Percentiles rank a stretch among this genome's conserved stretches.
phyloP scores from a whole-genome alignment of 306 rosid genomes.

The Inga oerstediana region DNA sequence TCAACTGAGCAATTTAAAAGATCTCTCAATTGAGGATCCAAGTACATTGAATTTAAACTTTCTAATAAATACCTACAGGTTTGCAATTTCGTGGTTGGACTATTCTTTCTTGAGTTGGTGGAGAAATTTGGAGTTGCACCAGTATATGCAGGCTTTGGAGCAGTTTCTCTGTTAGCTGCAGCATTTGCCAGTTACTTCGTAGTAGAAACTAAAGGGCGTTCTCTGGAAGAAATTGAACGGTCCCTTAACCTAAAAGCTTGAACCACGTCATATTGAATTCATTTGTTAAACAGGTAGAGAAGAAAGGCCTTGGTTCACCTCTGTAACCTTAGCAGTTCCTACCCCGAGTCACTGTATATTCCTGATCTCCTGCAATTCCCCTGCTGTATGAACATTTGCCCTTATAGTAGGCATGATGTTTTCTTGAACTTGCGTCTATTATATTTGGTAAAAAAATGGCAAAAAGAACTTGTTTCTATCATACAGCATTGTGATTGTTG shows the following conservation, averaged over 20 bases:
- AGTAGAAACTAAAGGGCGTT: constrained; percentile 83
- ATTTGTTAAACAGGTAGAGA: background rate
- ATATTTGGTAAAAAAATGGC: background rate
- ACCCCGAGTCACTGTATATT: background rate
- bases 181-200: constrained; percentile 65
- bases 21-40: background rate
- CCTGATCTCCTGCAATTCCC: background rate
- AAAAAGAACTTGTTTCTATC: background rate
- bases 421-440: background rate
- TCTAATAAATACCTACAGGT: constrained; percentile 44
- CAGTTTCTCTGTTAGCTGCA: constrained; percentile 72
- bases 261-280: constrained; percentile 31
- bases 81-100: constrained; percentile 87
- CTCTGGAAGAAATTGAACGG: constrained; percentile 88
- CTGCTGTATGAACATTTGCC: background rate
- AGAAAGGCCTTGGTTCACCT: background rate
- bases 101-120: constrained; percentile 83
- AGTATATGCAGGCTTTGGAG: constrained; percentile 75
- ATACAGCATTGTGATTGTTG: background rate
- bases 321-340: constrained; percentile 13
- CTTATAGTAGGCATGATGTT: background rate
- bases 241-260: constrained; percentile 54
- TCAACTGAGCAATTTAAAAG: background rate
- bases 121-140: constrained; percentile 83
- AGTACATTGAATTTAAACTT: background rate